phyloP scores from a whole-genome alignment of 78 protist species.

The Blattamonas nauphoetae region DNA sequence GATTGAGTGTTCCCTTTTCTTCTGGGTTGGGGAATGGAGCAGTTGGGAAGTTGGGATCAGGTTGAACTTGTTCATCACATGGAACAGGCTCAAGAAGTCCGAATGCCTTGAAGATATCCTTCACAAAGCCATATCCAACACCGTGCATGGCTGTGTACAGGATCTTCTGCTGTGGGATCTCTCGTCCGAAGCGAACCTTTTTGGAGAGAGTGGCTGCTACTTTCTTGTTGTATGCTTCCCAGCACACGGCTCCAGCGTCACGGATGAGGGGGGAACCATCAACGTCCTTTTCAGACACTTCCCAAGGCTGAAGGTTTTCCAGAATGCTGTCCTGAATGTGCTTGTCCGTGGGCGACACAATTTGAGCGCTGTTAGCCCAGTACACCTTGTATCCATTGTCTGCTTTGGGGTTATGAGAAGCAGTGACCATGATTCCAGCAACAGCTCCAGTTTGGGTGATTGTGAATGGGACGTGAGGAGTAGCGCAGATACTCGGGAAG shows the following conservation, averaged over 20 bases:
- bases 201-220: background rate
- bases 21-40: slow-evolving; percentile 95
- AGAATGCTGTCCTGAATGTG: slow-evolving; percentile 37
- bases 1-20: slow-evolving; percentile 46
- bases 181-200: background rate
- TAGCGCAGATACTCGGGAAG: slow-evolving; percentile 43
- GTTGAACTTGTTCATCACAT: slow-evolving; percentile 25
- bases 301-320: slow-evolving; percentile 30
- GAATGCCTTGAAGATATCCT: slow-evolving; percentile 33
- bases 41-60: slow-evolving; percentile 94
- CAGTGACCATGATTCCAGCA: slow-evolving; percentile 39
- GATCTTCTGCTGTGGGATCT: background rate
- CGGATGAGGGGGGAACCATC: background rate
- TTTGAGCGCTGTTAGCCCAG: slow-evolving; percentile 85
- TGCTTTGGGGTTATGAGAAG: slow-evolving; percentile 40
- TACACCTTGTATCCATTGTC: slow-evolving; percentile 97
- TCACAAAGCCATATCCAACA: slow-evolving; percentile 71
- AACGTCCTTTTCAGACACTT: background rate
- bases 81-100: slow-evolving; percentile 14
- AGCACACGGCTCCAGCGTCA: background rate
- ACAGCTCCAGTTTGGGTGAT: background rate
- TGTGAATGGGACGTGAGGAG: slow-evolving; percentile 59
- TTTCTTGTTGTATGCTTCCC: background rate
- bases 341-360: slow-evolving; percentile 53
- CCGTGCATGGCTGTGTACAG: slow-evolving; percentile 91